Conservation (phyloP, 768 basidiomycete genomes). For the Naganishia onofrii region DNA sequence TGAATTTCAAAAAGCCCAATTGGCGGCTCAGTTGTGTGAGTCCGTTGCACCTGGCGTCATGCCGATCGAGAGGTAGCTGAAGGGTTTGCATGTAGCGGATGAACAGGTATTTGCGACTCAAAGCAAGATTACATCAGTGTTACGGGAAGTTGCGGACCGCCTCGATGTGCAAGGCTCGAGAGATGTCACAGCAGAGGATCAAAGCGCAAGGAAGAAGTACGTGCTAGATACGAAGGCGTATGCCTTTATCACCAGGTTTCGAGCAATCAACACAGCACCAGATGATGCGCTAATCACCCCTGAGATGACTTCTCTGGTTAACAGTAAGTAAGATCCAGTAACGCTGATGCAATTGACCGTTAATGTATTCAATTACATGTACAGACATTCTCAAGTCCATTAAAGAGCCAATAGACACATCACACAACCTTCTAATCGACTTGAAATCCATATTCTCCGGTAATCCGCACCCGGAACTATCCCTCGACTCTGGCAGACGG, state of each 20-base stretch:
- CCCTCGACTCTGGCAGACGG: slow-evolving; percentile 22
- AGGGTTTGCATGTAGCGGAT: not conserved
- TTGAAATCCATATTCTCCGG: slow-evolving; percentile 14
- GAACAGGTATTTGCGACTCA: not conserved
- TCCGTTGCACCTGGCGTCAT: not conserved
- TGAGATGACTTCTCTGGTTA: not conserved
- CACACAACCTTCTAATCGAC: not conserved
- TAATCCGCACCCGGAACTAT: slow-evolving; percentile 30
- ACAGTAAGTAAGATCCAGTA: slow-evolving; percentile 12
- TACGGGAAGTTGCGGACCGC: slow-evolving; percentile 1
- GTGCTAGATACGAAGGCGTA: not conserved
- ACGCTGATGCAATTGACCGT: not conserved
- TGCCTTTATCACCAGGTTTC: slow-evolving; percentile 7
- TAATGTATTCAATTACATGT: not conserved
- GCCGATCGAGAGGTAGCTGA: not conserved
- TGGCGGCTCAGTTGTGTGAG: slow-evolving; percentile 10
- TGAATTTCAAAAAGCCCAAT: not conserved
- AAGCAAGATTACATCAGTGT: not conserved
- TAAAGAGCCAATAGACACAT: slow-evolving; percentile 9
- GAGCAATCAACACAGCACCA: not conserved
- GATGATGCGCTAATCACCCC: not conserved
- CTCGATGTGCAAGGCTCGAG: not conserved
- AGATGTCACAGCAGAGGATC: too few species aligned
- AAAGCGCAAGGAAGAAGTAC: too few species aligned
- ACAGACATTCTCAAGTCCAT: not conserved